phyloP scores from a whole-genome alignment of 495 filamentous ascomycete genomes.

The Neurospora sp. region DNA sequence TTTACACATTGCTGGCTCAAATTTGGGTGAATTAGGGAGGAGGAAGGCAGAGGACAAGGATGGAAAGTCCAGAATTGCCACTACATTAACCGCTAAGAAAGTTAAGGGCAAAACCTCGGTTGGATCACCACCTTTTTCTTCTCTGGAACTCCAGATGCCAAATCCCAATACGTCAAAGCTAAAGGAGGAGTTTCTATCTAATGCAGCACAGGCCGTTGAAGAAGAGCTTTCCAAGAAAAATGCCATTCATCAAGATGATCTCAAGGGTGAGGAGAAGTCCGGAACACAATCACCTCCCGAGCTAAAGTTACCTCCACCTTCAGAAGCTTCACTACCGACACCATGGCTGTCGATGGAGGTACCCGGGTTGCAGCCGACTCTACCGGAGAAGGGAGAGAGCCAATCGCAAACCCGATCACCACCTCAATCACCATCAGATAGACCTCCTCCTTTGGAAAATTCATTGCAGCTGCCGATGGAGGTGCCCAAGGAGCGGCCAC shows the following conservation, averaged over 20 bases:
- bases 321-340: background rate
- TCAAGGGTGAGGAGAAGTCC: background rate
- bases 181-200: background rate
- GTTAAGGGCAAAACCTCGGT: background rate
- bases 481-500: background rate
- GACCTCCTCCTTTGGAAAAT: background rate
- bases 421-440: background rate
- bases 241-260: background rate
- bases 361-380: background rate
- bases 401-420: background rate
- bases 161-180: background rate
- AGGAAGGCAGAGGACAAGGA: background rate
- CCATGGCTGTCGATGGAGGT: background rate
- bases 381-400: background rate
- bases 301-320: background rate
- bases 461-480: background rate
- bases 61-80: no score
- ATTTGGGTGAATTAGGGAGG: background rate
- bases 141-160: background rate
- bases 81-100: background rate
- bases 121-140: accelerated
- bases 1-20: background rate
- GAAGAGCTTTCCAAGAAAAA: background rate
- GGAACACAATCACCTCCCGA: background rate
- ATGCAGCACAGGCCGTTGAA: background rate